Conservation (phyloP, 305 asterid genomes). For the Ruellia speciosa region DNA sequence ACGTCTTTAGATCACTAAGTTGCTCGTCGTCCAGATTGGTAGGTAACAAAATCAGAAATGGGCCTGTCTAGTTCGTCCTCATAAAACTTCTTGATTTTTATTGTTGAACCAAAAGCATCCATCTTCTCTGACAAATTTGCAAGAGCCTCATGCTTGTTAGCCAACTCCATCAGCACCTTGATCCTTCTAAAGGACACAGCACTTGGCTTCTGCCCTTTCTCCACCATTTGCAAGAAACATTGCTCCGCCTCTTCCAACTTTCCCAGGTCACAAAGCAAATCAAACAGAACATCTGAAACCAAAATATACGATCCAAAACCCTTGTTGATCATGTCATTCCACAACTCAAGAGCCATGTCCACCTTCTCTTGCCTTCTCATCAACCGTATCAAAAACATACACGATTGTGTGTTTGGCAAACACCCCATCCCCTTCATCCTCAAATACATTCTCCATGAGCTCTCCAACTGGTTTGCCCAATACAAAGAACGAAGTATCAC, state of each 20-base stretch:
- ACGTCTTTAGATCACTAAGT: too few species aligned
- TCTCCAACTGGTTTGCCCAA: conserved; percentile 62
- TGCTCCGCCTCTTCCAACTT: conserved; percentile 69
- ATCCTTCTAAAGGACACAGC: conserved; percentile 68
- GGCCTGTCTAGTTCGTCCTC: conserved; percentile 39
- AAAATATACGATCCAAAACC: conserved; percentile 69
- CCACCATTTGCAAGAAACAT: conserved; percentile 86
- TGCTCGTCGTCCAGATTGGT: too few species aligned
- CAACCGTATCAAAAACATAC: conserved; percentile 76
- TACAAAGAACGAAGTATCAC: conserved; percentile 61
- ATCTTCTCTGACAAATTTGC: conserved; percentile 49
- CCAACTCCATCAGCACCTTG: conserved; percentile 81
- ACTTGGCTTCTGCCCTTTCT: conserved; percentile 79
- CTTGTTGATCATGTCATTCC: conserved; percentile 79
- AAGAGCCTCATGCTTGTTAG: conserved; percentile 51
- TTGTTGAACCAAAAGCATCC: conserved; percentile 44
- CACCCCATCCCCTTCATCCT: conserved; percentile 64
- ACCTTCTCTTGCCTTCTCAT: conserved; percentile 61
- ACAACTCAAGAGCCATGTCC: conserved; percentile 64
- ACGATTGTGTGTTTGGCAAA: conserved; percentile 69
- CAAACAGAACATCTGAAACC: conserved; percentile 66
- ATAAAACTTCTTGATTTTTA: conserved; percentile 20
- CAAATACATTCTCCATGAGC: conserved; percentile 63
- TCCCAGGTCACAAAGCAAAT: conserved; percentile 73
- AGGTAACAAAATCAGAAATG: conserved; percentile 24